Evolutionary conservation across 2,329 filamentous ascomycete genomes (phyloP).

Genomic region (Alternaria arborescens): DNA sequence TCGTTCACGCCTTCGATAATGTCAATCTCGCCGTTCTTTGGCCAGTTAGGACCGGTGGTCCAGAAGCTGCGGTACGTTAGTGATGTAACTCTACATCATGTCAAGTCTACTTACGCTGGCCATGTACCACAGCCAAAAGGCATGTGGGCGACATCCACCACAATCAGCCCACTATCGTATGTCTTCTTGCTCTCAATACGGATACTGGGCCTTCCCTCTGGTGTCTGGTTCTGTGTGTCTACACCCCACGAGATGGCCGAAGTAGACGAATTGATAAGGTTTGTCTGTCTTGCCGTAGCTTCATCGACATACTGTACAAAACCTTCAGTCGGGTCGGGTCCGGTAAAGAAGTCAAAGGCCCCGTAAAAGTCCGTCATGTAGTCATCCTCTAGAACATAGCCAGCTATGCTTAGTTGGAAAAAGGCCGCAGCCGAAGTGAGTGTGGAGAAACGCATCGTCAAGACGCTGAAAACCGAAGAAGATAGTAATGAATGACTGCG

Average conservation of each 20-base stretch:
- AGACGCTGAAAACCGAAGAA: conserved; percentile 33
- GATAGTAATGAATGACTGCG: conserved; percentile 43
- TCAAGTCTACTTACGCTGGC: conserved; percentile 52
- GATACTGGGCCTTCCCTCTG: conserved; percentile 55
- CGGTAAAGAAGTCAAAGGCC: conserved; percentile 56
- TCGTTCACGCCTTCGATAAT: conserved; percentile 60
- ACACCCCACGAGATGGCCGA: conserved; percentile 57
- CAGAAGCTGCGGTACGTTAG: conserved; percentile 39
- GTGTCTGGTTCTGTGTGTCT: conserved; percentile 51
- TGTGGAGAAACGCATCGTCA: conserved; percentile 48
- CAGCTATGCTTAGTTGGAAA: conserved; percentile 49
- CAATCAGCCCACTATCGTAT: conserved; percentile 59
- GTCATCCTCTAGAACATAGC: conserved; percentile 53
- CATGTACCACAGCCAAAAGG: conserved; percentile 62
- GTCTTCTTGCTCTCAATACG: conserved; percentile 58
- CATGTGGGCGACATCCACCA: conserved; percentile 61
- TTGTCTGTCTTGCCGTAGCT: conserved; percentile 49
- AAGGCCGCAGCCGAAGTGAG: conserved; percentile 47
- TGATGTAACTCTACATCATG: not conserved
- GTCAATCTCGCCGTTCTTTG: conserved; percentile 58
- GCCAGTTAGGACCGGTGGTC: conserved; percentile 45
- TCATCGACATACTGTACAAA: conserved; percentile 54
- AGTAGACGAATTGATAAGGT: conserved; percentile 51
- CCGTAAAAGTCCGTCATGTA: conserved; percentile 57
- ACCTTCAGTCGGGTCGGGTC: conserved; percentile 56